Percentiles rank a stretch among this genome's conserved stretches.
These are phyloP conservation scores for Cicer yamashitae DNA, from an alignment of 306 rosid genomes.

Conservation along the genomic window DNA sequence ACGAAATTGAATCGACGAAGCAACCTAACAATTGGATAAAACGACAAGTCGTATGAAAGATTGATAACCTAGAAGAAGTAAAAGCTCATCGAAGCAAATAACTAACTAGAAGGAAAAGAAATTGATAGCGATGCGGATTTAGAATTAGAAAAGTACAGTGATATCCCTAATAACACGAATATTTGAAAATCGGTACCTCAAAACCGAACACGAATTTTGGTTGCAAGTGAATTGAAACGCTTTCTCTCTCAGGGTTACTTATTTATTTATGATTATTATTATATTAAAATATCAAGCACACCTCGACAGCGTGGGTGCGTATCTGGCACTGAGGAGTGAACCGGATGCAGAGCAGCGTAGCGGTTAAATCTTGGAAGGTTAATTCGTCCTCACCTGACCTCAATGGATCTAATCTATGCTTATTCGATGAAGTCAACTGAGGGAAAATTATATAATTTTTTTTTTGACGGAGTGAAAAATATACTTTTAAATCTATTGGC, in stretches of 20 bases:
- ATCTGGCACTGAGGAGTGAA: background rate
- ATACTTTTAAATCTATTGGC: too few species aligned
- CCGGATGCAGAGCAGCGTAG: background rate
- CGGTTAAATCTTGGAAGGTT: constrained; percentile 29
- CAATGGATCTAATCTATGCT: too few species aligned
- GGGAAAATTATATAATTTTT: too few species aligned
- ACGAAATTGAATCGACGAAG: background rate
- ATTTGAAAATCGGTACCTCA: constrained; percentile 28
- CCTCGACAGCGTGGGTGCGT: constrained; percentile 13
- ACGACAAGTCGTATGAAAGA: background rate
- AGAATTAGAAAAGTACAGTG: background rate
- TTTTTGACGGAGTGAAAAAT: too few species aligned
- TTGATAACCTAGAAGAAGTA: background rate
- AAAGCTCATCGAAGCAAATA: background rate
- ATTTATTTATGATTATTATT: background rate
- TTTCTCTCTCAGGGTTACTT: background rate
- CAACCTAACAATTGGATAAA: constrained; percentile 14
- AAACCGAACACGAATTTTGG: background rate
- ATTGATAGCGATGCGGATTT: background rate
- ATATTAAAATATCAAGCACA: background rate
- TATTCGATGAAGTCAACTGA: too few species aligned
- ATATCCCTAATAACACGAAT: background rate
- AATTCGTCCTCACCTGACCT: background rate
- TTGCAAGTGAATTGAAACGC: background rate
- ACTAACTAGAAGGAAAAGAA: background rate